These are phyloP conservation scores for Torulaspora maleeae DNA, from an alignment of 805 yeast genomes.

Conservation along the genomic window DNA sequence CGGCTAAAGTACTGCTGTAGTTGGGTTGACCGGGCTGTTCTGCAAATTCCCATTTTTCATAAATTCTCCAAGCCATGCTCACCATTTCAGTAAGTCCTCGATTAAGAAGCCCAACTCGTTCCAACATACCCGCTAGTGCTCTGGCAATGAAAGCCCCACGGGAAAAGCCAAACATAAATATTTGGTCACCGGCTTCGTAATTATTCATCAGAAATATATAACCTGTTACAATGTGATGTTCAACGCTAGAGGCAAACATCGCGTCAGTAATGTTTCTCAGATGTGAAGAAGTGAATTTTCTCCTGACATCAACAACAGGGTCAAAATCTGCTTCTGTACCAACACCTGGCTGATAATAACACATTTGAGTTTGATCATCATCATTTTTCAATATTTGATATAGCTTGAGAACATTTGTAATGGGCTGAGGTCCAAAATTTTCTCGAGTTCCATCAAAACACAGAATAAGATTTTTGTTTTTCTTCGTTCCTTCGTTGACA, in stretches of 20 bases:
- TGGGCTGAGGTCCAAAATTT: constrained; percentile 52
- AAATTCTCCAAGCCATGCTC: constrained; percentile 58
- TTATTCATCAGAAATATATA: constrained; percentile 48
- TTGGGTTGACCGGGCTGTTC: constrained; percentile 51
- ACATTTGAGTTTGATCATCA: constrained; percentile 40
- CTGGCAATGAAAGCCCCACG: constrained; percentile 67
- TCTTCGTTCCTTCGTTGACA: background rate
- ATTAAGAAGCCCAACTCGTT: constrained; percentile 54
- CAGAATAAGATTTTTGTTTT: constrained; percentile 43
- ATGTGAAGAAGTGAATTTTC: constrained; percentile 17
- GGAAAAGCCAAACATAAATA: constrained; percentile 55
- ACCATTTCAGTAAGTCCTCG: constrained; percentile 53
- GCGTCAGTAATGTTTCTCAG: constrained; percentile 39
- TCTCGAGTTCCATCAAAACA: constrained; percentile 64
- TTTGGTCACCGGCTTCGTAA: constrained; percentile 47
- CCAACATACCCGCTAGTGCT: constrained; percentile 61
- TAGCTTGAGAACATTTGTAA: constrained; percentile 50
- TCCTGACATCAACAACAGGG: constrained; percentile 18
- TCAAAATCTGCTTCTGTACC: constrained; percentile 50
- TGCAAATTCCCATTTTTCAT: constrained; percentile 54
- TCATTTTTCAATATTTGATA: constrained; percentile 49
- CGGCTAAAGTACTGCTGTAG: constrained; percentile 43
- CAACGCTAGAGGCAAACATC: constrained; percentile 50
- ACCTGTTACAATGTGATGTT: constrained; percentile 54
- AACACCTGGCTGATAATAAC: constrained; percentile 67